phyloP scores from a whole-genome alignment of 495 filamentous ascomycete genomes.

The Poronia punctata region DNA sequence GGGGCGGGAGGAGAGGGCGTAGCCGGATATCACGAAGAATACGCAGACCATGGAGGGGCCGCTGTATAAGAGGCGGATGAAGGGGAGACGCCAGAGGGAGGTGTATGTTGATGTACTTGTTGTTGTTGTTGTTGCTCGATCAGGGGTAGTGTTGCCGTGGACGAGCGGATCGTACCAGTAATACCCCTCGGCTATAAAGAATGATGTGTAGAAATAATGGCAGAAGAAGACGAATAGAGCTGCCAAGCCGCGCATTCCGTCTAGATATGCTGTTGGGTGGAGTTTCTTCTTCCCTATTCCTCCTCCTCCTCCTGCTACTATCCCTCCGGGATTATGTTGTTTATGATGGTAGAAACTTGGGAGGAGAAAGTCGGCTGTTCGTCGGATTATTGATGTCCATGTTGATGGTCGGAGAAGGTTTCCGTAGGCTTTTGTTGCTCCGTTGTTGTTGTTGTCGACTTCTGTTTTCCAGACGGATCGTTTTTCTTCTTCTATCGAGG shows the following conservation, averaged over 20 bases:
- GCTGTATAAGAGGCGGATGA: slow-evolving; percentile 58
- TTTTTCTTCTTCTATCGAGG: slow-evolving; percentile 18
- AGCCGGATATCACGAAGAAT: slow-evolving; percentile 73
- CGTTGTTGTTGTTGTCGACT: slow-evolving; percentile 21
- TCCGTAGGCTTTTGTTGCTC: slow-evolving; percentile 14
- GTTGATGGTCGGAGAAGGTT: slow-evolving; percentile 19
- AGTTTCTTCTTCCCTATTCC: slow-evolving; percentile 18
- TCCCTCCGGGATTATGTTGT: slow-evolving; percentile 1
- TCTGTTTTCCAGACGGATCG: slow-evolving; percentile 24
- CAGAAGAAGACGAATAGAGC: slow-evolving; percentile 52
- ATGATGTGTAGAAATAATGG: slow-evolving; percentile 41
- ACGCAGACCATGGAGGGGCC: slow-evolving; percentile 67
- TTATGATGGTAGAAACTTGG: slow-evolving; percentile 33
- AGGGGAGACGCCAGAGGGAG: slow-evolving; percentile 53
- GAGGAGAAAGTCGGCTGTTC: slow-evolving; percentile 26
- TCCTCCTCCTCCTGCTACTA: slow-evolving; percentile 7
- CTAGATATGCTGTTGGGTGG: slow-evolving; percentile 47
- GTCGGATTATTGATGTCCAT: slow-evolving; percentile 20
- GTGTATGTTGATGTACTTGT: slow-evolving; percentile 17
- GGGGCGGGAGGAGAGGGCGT: slow-evolving; percentile 60
- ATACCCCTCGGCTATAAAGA: slow-evolving; percentile 37
- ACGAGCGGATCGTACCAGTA: slow-evolving; percentile 14
- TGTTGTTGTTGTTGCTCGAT: no score
- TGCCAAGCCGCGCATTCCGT: slow-evolving; percentile 53
- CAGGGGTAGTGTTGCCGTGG: not conserved